Conservation (phyloP, 192 early-diverging fungal genomes). For the Coemansia umbellata region DNA sequence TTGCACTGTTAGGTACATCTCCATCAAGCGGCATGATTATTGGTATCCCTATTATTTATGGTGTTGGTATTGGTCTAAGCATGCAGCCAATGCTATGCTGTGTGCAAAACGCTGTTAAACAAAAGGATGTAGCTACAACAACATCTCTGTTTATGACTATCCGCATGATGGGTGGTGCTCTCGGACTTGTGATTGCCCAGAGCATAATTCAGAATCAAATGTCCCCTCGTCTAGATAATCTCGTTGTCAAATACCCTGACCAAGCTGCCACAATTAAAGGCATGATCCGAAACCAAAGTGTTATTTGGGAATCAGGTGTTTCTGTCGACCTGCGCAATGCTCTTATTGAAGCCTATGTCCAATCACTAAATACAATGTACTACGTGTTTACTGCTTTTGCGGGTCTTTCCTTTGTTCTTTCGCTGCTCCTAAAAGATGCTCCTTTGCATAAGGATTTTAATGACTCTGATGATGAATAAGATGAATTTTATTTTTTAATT, state of each 20-base stretch:
- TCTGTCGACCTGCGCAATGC: slow-evolving; percentile 30
- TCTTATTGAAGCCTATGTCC: slow-evolving; percentile 56
- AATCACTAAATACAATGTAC: slow-evolving; percentile 52
- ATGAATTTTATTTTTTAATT: too few relatives aligned
- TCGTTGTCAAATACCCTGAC: slow-evolving; percentile 41
- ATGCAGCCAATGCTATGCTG: slow-evolving; percentile 44
- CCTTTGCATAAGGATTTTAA: slow-evolving; percentile 28
- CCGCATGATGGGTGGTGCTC: slow-evolving; percentile 36
- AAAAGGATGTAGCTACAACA: slow-evolving; percentile 31
- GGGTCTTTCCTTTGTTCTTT: slow-evolving; percentile 47
- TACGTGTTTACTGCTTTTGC: slow-evolving; percentile 52
- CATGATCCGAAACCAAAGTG: slow-evolving; percentile 27
- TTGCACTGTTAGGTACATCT: slow-evolving; percentile 24
- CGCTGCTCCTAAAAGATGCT: slow-evolving; percentile 51
- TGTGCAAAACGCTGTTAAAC: slow-evolving; percentile 31
- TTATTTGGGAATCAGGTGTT: slow-evolving; percentile 19
- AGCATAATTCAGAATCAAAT: slow-evolving; percentile 37
- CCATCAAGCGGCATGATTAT: slow-evolving; percentile 27
- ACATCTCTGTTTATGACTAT: slow-evolving; percentile 44
- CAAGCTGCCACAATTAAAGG: slow-evolving; percentile 32
- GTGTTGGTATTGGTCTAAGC: slow-evolving; percentile 42
- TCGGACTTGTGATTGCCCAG: slow-evolving; percentile 33
- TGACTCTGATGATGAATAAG: slow-evolving; percentile 15
- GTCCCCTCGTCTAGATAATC: slow-evolving; percentile 3
- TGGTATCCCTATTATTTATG: slow-evolving; percentile 45